Conservation (phyloP, 768 basidiomycete species). For the Boletus rubescentipes region DNA sequence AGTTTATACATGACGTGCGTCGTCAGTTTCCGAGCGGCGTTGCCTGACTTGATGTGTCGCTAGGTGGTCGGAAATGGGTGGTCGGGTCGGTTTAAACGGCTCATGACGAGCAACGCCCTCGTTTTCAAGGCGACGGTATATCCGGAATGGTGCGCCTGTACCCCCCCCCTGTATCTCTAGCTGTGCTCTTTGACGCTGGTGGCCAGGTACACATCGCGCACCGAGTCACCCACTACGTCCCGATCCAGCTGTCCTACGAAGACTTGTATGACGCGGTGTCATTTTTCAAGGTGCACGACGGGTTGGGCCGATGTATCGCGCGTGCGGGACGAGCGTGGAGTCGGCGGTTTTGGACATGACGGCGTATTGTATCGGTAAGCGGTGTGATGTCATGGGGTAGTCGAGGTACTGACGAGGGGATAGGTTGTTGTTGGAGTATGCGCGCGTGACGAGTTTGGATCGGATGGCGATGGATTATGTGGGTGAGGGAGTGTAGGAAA, state of each 20-base stretch:
- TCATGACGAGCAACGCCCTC: constrained; percentile 62
- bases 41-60: not conserved
- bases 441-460: constrained; percentile 48
- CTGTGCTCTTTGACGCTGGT: not conserved
- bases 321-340: constrained; percentile 55
- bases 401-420: not conserved
- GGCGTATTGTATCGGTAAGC: constrained; percentile 57
- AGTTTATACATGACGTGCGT: constrained; percentile 59
- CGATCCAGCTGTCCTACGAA: constrained; percentile 60
- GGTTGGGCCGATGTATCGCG: constrained; percentile 56
- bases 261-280: constrained; percentile 70
- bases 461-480: constrained; percentile 42
- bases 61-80: constrained; percentile 68
- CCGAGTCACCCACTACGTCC: constrained; percentile 71
- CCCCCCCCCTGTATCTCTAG: too few relatives aligned
- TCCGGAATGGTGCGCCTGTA: too few relatives aligned
- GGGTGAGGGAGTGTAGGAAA: too few relatives aligned
- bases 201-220: constrained; percentile 58
- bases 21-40: not conserved
- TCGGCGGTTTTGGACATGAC: too few relatives aligned
- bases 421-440: constrained; percentile 56
- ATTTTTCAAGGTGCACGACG: constrained; percentile 74
- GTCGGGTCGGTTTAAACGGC: constrained; percentile 67
- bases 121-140: too few relatives aligned
- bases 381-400: rapidly evolving